Evolutionary conservation across 192 early-diverging fungal species (phyloP).

Genomic region (Chytriomyces hyalinus): DNA sequence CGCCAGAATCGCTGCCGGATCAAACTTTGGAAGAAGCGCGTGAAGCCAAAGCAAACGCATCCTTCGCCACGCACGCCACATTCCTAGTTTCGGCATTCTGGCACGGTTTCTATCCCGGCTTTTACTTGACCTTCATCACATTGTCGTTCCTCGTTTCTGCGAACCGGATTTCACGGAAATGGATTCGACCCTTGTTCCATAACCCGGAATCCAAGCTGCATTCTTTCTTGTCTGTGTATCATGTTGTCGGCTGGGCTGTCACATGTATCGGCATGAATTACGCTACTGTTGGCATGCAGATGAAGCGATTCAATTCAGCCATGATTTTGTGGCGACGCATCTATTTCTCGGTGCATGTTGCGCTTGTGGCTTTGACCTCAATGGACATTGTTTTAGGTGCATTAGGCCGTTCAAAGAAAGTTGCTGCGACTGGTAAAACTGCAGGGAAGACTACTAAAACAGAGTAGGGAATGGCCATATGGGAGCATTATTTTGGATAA

Average conservation of each 20-base stretch:
- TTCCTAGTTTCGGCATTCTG: conserved; percentile 85
- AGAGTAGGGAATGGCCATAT: no score
- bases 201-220: not conserved
- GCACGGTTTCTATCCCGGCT: conserved; percentile 80
- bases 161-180: conserved; percentile 63
- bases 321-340: conserved; percentile 25
- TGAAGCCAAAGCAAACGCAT: conserved; percentile 50
- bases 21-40: conserved; percentile 15
- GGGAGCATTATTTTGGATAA: no score
- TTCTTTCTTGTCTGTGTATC: conserved; percentile 17
- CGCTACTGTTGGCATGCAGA: conserved; percentile 17
- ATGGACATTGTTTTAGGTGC: conserved; percentile 7
- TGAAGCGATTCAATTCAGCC: not conserved
- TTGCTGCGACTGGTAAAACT: no score
- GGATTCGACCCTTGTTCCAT: conserved; percentile 64
- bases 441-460: no score
- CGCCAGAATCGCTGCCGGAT: conserved; percentile 26
- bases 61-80: conserved; percentile 65
- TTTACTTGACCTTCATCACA: conserved; percentile 51
- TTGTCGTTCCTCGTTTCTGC: conserved; percentile 62
- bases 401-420: no score
- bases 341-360: conserved; percentile 25
- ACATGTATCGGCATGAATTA: conserved; percentile 13
- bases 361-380: conserved; percentile 1
- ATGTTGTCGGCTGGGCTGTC: conserved; percentile 22